Evolutionary conservation across 2,329 filamentous ascomycete genomes (phyloP).

Genomic region (Didymellaceae sp.): DNA sequence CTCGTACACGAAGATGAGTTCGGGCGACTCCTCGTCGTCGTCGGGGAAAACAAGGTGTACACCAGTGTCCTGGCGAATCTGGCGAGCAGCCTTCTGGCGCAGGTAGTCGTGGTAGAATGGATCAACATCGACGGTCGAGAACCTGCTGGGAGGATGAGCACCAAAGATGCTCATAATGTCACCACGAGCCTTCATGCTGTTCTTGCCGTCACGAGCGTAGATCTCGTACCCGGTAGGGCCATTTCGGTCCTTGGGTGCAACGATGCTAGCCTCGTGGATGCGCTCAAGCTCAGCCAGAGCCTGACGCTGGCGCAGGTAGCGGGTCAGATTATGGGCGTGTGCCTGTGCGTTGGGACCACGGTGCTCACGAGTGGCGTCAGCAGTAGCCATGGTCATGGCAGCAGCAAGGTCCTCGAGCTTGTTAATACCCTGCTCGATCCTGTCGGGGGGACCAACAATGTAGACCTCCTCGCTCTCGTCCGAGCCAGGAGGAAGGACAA

Average conservation of each 20-base stretch:
- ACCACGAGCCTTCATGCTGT: slow-evolving; percentile 74
- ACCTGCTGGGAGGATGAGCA: slow-evolving; percentile 74
- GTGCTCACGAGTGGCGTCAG: slow-evolving; percentile 83
- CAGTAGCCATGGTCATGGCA: slow-evolving; percentile 81
- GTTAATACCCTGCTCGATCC: slow-evolving; percentile 76
- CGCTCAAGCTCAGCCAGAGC: slow-evolving; percentile 84
- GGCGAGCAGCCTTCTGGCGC: slow-evolving; percentile 66
- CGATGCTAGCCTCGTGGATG: slow-evolving; percentile 83
- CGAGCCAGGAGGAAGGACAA: slow-evolving; percentile 77
- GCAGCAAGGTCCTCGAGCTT: slow-evolving; percentile 88
- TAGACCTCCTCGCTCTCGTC: slow-evolving; percentile 84
- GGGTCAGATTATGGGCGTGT: slow-evolving; percentile 85
- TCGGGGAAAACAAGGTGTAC: slow-evolving; percentile 77
- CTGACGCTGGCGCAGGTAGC: slow-evolving; percentile 82
- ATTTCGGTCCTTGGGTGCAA: slow-evolving; percentile 73
- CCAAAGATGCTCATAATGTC: slow-evolving; percentile 77
- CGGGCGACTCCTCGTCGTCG: slow-evolving; percentile 62
- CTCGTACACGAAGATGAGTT: slow-evolving; percentile 77
- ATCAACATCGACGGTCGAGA: slow-evolving; percentile 72
- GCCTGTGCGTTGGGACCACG: slow-evolving; percentile 73
- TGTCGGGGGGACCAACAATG: slow-evolving; percentile 78
- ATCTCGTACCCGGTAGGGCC: slow-evolving; percentile 84
- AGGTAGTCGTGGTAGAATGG: slow-evolving; percentile 81
- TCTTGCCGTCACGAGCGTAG: slow-evolving; percentile 86
- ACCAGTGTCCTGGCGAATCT: slow-evolving; percentile 71